Conservation (phyloP, 345 rosid species). For the Citrus cavaleriei region DNA sequence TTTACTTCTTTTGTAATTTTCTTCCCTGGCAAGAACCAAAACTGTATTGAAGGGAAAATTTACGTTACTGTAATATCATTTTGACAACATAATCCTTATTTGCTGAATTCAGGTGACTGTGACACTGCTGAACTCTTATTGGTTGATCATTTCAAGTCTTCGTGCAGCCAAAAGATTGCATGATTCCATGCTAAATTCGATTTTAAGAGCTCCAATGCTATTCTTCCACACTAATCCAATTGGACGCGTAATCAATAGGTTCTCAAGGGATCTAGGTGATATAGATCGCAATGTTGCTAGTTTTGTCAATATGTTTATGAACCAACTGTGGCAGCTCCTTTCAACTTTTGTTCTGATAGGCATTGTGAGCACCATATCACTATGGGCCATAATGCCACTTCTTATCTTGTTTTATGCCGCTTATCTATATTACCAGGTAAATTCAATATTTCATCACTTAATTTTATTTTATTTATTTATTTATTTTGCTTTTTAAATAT, state of each 20-base stretch:
- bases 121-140: conserved; percentile 73
- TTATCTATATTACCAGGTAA: conserved; percentile 93
- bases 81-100: background rate
- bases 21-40: background rate
- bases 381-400: conserved; percentile 95
- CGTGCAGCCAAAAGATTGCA: conserved; percentile 82
- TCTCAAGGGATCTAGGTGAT: conserved; percentile 89
- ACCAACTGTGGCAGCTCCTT: conserved; percentile 80
- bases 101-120: conserved; percentile 56
- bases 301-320: conserved; percentile 66
- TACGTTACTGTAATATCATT: background rate
- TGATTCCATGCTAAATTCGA: conserved; percentile 69
- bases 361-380: conserved; percentile 77
- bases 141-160: conserved; percentile 86
- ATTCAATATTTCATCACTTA: background rate
- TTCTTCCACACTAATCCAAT: conserved; percentile 94
- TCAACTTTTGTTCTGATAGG: conserved; percentile 90
- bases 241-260: conserved; percentile 88
- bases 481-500: background rate
- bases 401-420: conserved; percentile 83
- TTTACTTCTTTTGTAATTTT: background rate
- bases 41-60: background rate
- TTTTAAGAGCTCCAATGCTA: conserved; percentile 88
- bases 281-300: conserved; percentile 79
- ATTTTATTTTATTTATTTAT: background rate